These are phyloP conservation scores for Eucalyptus marginata DNA, from an alignment of 345 rosid species.

Conservation along the genomic window DNA sequence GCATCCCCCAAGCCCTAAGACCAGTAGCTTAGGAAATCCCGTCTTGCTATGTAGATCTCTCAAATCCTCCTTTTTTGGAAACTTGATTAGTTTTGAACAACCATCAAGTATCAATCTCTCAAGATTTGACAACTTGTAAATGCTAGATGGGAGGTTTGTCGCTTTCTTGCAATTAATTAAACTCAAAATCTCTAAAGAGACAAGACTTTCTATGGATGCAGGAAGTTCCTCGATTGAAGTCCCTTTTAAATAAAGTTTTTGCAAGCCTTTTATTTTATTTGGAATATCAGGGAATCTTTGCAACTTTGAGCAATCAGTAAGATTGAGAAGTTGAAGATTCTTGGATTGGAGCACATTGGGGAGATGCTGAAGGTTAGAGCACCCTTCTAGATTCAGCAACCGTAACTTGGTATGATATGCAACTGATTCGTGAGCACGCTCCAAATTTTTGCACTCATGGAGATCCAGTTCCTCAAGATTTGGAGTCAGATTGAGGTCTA, in stretches of 20 bases:
- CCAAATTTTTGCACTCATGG: neutral
- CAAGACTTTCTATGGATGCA: neutral
- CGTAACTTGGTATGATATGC: neutral
- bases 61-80: neutral
- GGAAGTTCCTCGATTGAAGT: neutral
- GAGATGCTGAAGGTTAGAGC: neutral
- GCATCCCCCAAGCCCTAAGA: fast-evolving
- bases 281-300: neutral
- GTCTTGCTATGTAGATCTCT: neutral
- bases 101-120: fast-evolving
- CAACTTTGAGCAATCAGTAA: neutral
- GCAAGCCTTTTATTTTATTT: fast-evolving
- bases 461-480: neutral
- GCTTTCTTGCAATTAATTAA: fast-evolving
- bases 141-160: neutral
- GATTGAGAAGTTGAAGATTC: neutral
- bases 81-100: neutral
- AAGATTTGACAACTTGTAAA: neutral
- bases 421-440: neutral
- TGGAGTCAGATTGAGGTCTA: fast-evolving
- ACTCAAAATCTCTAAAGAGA: neutral
- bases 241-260: neutral
- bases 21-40: neutral
- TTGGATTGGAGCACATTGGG: neutral
- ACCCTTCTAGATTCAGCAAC: neutral